Conservation (phyloP, 441 rosid species). For the Eutrema salsugineum region DNA sequence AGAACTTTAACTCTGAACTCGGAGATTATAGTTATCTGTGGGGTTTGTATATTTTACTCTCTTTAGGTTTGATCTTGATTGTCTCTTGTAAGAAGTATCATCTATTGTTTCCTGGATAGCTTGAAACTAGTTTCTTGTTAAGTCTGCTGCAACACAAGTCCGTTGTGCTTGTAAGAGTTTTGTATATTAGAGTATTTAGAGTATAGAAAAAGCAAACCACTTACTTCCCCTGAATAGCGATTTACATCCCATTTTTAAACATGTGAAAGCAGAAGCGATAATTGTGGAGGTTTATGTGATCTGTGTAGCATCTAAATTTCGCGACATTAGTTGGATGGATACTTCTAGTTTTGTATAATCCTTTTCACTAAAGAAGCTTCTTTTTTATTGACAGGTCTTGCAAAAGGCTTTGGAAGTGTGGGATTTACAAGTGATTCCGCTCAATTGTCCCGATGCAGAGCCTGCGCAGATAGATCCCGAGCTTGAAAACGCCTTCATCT, state of each 20-base stretch:
- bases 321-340: no score
- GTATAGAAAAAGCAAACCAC: neutral
- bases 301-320: neutral
- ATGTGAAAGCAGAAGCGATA: neutral
- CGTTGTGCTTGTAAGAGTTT: neutral
- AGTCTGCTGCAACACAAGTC: neutral
- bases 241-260: neutral
- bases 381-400: conserved; percentile 56
- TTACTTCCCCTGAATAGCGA: neutral
- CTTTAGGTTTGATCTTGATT: neutral
- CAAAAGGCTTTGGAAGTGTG: conserved; percentile 93
- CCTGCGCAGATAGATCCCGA: conserved; percentile 92
- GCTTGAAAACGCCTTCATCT: conserved; percentile 80
- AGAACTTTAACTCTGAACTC: neutral
- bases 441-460: conserved; percentile 85
- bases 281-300: neutral
- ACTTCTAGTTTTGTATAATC: neutral
- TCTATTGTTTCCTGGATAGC: neutral
- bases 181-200: neutral
- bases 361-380: neutral
- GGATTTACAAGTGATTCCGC: conserved; percentile 86
- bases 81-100: neutral
- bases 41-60: neutral
- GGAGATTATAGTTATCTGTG: neutral
- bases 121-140: neutral